Conservation (phyloP, 805 yeast genomes). For the Candida namnaoensis region DNA sequence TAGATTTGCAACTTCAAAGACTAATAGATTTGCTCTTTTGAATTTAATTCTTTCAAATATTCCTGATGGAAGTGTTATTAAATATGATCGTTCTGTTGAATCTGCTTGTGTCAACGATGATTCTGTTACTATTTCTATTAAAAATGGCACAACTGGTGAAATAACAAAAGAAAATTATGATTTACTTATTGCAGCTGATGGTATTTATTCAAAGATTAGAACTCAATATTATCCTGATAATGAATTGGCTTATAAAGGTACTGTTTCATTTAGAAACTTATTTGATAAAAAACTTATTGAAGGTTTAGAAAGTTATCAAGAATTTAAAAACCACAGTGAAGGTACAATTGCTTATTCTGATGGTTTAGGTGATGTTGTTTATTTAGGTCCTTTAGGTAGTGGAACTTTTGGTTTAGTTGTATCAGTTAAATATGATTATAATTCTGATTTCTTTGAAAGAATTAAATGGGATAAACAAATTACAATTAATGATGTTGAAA, state of each 20-base stretch:
- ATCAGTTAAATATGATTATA: background rate
- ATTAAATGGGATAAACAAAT: background rate
- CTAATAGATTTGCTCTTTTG: background rate
- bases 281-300: background rate
- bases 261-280: constrained; percentile 1
- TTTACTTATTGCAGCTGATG: constrained; percentile 2
- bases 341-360: too few species aligned
- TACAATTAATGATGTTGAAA: background rate
- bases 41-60: background rate
- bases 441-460: background rate
- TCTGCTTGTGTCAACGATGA: background rate
- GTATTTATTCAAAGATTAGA: constrained; percentile 2
- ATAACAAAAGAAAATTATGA: background rate
- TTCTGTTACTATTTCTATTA: background rate
- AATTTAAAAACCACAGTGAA: background rate
- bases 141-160: background rate
- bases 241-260: background rate
- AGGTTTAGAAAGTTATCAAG: background rate
- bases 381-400: background rate
- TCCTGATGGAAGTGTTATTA: background rate
- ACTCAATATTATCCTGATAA: background rate
- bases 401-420: background rate
- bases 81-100: background rate
- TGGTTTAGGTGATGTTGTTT: background rate
- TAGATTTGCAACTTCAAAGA: background rate